Percentiles rank a stretch among this genome's conserved stretches.
These are phyloP conservation scores for Dactylellina cionopaga DNA, from an alignment of 2,329 filamentous ascomycete genomes.

Conservation along the genomic window DNA sequence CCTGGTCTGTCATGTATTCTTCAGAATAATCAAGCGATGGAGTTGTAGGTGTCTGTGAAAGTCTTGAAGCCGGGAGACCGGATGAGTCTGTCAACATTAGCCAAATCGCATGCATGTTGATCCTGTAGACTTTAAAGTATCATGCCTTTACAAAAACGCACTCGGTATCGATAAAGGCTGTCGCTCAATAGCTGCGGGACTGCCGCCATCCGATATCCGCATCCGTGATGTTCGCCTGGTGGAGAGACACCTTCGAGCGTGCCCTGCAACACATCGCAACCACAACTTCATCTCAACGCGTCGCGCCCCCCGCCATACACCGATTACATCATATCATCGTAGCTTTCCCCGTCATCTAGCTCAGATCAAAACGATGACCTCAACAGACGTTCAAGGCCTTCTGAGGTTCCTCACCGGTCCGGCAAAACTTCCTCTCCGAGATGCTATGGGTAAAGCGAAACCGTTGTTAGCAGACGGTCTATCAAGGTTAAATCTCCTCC, in stretches of 20 bases:
- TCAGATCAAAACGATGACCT: constrained; percentile 17
- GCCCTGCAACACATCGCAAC: constrained; percentile 31
- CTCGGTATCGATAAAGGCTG: no score
- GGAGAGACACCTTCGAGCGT: constrained; percentile 7
- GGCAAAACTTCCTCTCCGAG: constrained; percentile 36
- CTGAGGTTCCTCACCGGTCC: constrained; percentile 40
- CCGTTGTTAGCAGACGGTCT: constrained; percentile 36
- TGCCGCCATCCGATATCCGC: neutral
- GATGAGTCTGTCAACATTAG: no score
- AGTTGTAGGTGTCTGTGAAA: no score
- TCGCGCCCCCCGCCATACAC: neutral
- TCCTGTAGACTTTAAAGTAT: no score
- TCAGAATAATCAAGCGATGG: no score
- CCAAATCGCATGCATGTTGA: no score
- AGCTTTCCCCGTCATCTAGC: neutral
- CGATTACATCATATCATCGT: constrained; percentile 35
- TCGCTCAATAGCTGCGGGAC: no score
- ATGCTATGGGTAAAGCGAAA: constrained; percentile 42
- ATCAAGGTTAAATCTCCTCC: constrained; percentile 18
- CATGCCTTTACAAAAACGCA: no score
- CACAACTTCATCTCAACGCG: constrained; percentile 25
- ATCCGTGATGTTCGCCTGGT: no score
- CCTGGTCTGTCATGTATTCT: no score
- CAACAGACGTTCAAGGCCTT: constrained; percentile 32
- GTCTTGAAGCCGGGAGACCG: no score